These are phyloP conservation scores for Epichloe amarillans DNA, from an alignment of 2,329 filamentous ascomycete genomes.

Conservation along the genomic window DNA sequence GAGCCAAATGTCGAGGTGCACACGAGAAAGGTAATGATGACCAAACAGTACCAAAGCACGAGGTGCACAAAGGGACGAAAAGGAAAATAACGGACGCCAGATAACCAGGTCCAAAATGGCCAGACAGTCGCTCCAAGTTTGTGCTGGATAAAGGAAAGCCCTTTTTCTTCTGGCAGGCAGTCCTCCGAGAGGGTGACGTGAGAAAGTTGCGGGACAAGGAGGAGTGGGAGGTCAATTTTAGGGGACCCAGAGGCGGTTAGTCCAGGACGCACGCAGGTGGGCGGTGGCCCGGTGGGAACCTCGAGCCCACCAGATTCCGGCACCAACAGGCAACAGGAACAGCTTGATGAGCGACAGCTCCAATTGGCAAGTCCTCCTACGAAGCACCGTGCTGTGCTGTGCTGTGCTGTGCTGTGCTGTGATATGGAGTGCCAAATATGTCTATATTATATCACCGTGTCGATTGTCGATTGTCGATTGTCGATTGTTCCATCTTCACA, in stretches of 20 bases:
- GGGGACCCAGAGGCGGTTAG: slow-evolving; percentile 6
- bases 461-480: too few species aligned
- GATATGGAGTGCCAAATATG: too few species aligned
- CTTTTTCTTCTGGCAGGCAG: slow-evolving; percentile 4
- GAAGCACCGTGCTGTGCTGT: too few species aligned
- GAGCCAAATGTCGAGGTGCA: slow-evolving; percentile 3
- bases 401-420: too few species aligned
- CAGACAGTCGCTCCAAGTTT: slow-evolving; percentile 4
- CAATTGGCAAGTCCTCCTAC: too few species aligned
- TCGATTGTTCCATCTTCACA: too few species aligned
- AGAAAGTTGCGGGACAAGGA: slow-evolving; percentile 7
- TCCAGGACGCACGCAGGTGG: slow-evolving; percentile 1
- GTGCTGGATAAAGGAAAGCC: slow-evolving; percentile 4
- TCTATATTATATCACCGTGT: too few species aligned
- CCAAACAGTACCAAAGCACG: slow-evolving; percentile 2
- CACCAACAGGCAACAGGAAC: background rate
- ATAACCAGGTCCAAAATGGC: slow-evolving; percentile 3
- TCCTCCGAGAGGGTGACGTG: slow-evolving; percentile 5
- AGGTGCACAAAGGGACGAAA: slow-evolving; percentile 2
- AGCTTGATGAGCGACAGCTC: too few species aligned
- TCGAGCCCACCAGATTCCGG: background rate
- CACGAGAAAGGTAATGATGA: slow-evolving; percentile 1
- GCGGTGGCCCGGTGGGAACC: background rate
- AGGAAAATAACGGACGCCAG: slow-evolving; percentile 4
- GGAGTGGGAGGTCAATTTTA: slow-evolving; percentile 5